Evolutionary conservation across 202 grass and related monocot species (phyloP).

Genomic region (Schoenoplectus triqueter): DNA sequence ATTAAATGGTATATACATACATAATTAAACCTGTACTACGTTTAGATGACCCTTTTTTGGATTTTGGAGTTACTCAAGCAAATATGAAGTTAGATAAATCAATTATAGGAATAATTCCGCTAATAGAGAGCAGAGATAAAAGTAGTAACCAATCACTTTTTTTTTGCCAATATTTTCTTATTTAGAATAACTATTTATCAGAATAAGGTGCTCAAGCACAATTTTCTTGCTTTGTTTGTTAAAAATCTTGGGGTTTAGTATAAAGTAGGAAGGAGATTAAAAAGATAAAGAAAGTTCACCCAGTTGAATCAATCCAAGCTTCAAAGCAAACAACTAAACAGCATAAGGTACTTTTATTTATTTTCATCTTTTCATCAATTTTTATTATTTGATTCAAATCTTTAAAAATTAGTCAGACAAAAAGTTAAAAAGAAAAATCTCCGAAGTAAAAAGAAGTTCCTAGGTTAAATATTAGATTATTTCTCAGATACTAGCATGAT

Average conservation of each 20-base stretch:
- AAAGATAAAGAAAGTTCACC: neutral
- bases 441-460: neutral
- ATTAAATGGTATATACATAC: neutral
- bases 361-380: neutral
- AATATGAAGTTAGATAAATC: neutral
- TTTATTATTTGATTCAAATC: neutral
- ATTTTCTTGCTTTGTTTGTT: neutral
- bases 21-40: neutral
- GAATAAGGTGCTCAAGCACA: too few relatives aligned
- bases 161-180: neutral
- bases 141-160: neutral
- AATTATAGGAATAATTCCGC: neutral
- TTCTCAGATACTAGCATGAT: neutral
- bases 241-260: neutral
- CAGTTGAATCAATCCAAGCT: neutral
- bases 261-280: neutral
- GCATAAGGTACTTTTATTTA: neutral
- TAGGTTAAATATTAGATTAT: neutral
- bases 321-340: neutral
- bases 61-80: neutral
- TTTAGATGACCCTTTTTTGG: neutral
- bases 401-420: neutral
- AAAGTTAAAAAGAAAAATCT: neutral
- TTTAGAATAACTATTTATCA: neutral
- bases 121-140: neutral